Percentiles rank a stretch among this genome's conserved stretches.
phyloP scores from a whole-genome alignment of 352 stramenopile species.

The Globisporangium nagaii region DNA sequence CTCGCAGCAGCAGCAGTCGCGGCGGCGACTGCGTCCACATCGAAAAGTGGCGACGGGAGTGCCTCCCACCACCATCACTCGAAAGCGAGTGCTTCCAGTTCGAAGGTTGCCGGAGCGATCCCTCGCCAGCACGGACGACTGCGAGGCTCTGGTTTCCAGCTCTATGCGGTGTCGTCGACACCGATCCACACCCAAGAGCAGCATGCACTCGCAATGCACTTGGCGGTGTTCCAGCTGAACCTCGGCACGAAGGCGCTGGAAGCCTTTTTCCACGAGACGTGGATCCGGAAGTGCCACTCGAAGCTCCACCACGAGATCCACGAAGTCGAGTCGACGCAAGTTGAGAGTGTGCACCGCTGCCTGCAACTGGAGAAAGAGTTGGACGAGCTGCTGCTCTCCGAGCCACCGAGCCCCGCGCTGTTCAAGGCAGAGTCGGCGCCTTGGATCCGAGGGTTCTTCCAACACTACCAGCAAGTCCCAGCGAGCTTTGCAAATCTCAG shows the following conservation, averaged over 20 bases:
- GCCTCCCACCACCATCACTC: neutral
- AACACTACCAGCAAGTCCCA: neutral
- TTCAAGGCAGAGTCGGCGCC: neutral
- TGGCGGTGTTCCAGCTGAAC: constrained; percentile 19
- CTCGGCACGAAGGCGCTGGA: constrained; percentile 6
- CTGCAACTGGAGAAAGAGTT: neutral
- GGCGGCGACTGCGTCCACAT: neutral
- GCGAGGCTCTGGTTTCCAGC: constrained; percentile 26
- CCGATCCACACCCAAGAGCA: constrained; percentile 8
- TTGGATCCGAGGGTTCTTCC: constrained; percentile 3
- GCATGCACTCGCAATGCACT: constrained; percentile 13
- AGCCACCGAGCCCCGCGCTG: neutral
- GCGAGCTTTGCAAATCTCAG: neutral
- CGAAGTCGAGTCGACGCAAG: constrained; percentile 7
- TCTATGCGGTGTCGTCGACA: constrained; percentile 33
- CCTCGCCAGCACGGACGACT: neutral
- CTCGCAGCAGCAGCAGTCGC: constrained; percentile 5
- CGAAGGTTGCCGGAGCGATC: neutral
- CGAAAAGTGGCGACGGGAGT: neutral
- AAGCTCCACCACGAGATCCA: constrained; percentile 12
- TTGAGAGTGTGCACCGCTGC: constrained; percentile 4
- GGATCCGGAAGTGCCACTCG: constrained; percentile 5
- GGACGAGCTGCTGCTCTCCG: neutral
- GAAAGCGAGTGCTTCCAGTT: neutral
- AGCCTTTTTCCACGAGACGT: constrained; percentile 21